Base-by-base conservation (phyloP, 371 early-diverging fungal species). In the Apophysomyces elegans region DNA sequence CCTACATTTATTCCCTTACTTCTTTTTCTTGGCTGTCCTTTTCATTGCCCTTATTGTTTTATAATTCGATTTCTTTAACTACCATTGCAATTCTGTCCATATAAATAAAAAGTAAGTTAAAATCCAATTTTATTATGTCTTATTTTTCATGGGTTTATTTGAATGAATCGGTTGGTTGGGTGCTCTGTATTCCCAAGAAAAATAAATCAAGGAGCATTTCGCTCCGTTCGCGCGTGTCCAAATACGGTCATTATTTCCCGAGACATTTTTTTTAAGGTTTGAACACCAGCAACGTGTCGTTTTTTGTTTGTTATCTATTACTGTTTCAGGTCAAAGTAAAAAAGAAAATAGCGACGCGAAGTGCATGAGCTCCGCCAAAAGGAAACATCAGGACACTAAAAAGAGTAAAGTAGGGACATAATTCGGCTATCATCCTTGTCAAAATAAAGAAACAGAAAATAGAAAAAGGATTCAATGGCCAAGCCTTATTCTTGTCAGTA, bases 231-330 rank as follows among this genome's bases (percentile, higher is more conserved):
- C 54, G 54, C 54, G 21, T 9, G 3, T 50, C 54, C 54, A 26
- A 21, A 50, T 50, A 50, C 21, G 54, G 54, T 9, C 11, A 50
- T 50, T 7, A 50, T 50, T 18, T 26, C 54, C 54, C 54, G 54
- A 50, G 54, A 21, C 16, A 11, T 26, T 50, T 50, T 50, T 50
- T 50, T 50, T 50, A 50, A 9, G 21, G 18, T 50, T 50, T 50
- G 18, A 50, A 50, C 21, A 26, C 21, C 54, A 50, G 54, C 54
- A 50, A 50, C 54, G 54, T 50, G 54, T 21, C 21, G 54, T n/a
- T 21, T 45, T 45, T 45, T 50, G 54, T 50, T 50, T 50, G 54
- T 50, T 50, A 50, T 50, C 54, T 50, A 26, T 50, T n/a, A 18
- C 21, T 50, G 54, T 50, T 50, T 50, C 54, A 50, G 54, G 54